Evolutionary conservation across 2,329 filamentous ascomycete species (phyloP), one percentile per base, ranked within the genome.

Genomic region (Colletotrichum brevisporum): DNA sequence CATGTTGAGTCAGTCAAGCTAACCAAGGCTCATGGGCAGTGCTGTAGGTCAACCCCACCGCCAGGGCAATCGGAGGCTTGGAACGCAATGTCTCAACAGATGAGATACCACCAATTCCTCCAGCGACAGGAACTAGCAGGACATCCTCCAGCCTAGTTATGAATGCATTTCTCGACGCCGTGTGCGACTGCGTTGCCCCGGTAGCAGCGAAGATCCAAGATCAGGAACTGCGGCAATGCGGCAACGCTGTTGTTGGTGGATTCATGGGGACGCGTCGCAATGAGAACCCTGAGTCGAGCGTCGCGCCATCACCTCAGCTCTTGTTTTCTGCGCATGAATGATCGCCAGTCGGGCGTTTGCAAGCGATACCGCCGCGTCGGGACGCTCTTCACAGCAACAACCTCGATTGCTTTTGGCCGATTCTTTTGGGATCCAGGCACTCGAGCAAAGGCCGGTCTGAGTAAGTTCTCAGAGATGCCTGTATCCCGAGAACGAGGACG

Each of bases 341-440:
- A 68, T 65, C 65, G 39, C n/a, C 60, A 41, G 15, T 18, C 31
- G 27, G 55, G 26, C 55, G 41, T 16, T 58, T 48, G 21, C 43
- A 16, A 36, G 13, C 15, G 13, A 2, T 36, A 24, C 21, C 16
- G n/a, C 55, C 31, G 55, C 27, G 24, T 58, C 55, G 26, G 39
- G 16, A 6, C 6, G 3, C 10, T 41, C 9, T 41, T n/a, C 41
- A 56, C 53, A 36, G 31, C 8, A 36, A 10, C 31, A 36, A 36
- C 31, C 6, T 36, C 31, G 31, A 36, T 36, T 36, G 31, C 2
- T 10, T 36, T 36, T 36, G 6, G 31, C 31, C 31, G 31, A 36
- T 36, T 6, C 31, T 36, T 36, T 10, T 10, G 31, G 31, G 31
- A 10, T 36, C 10, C 10, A 6, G 31, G 31, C 31, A 36, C 31